Evolutionary conservation across 208 protist species (phyloP), one percentile per base, ranked within the genome.

Genomic region (Crithidia thermophila): DNA sequence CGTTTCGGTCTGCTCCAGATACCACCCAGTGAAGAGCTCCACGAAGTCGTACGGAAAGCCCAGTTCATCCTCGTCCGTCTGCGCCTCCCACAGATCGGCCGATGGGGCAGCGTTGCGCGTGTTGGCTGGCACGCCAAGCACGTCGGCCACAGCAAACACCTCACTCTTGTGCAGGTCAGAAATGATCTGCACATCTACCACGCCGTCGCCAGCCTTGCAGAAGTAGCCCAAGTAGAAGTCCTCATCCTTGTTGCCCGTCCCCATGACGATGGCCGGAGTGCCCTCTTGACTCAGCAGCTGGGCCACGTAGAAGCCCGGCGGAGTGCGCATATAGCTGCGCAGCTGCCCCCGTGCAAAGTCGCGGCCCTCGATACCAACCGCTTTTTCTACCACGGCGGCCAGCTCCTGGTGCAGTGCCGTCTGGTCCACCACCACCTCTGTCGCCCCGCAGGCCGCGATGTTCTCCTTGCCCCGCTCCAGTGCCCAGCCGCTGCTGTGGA

Each of bases 181-280:
- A 52, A 99, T 98, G 27, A 98, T 57, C 76, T 98, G 96, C 53
- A 99, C 84, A 79, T 99, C 97, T 50, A 97, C 94, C 20, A 98
- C 88, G 20, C 97, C 97, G 65, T 99, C 97, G 14, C 97, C 97
- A 4, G 97, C 97, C 72, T 99, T 99, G 81, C 94, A 98, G 61
- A 98, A 99, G 74, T 99, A 99, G 28, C 79, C 90, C 10, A 99
- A 78, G 72, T 98, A 98, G 30, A 94, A 94, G 67, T 99, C 97
- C 67, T 98, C 97, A 65, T 98, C 97, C 82, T 88, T 97, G 82
- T 99, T 99, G 11, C 97, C 97, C 18, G 97, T 99, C 16, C 97
- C 97, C 82, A 99, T 95, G 18, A 99, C 97, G 63, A 98, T 90
- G 14, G 85, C 77, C n/a, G 96, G 93, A 0, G 56, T 85, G 18